These are phyloP conservation scores for Reticulascus tulasneorum DNA, from an alignment of 2,329 filamentous ascomycete species.

Conservation along the genomic window DNA sequence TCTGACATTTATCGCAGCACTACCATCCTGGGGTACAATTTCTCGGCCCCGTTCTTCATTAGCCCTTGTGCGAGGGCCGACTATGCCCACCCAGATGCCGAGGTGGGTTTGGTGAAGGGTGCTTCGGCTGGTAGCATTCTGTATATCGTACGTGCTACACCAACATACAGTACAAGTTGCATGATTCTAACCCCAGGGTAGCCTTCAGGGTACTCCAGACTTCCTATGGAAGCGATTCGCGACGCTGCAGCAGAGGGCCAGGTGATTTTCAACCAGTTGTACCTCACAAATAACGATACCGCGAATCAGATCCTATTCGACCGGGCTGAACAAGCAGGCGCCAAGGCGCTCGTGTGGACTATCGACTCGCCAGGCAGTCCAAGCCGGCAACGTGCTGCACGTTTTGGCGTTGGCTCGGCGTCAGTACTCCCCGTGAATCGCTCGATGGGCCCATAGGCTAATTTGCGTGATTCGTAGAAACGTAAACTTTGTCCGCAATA, in stretches of 20 bases:
- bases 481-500: too few species aligned
- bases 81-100: conserved; percentile 40
- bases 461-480: too few species aligned
- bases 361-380: conserved; percentile 35
- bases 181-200: conserved; percentile 7
- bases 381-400: conserved; percentile 35
- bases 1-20: conserved; percentile 26
- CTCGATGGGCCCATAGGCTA: too few species aligned
- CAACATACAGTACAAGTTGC: background rate
- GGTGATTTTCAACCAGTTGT: conserved; percentile 33
- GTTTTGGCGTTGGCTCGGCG: conserved; percentile 33
- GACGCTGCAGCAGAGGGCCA: conserved; percentile 30
- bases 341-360: conserved; percentile 33
- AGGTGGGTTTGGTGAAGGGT: conserved; percentile 46
- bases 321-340: conserved; percentile 26
- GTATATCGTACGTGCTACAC: conserved; percentile 34
- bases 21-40: conserved; percentile 49
- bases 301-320: conserved; percentile 25
- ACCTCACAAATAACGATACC: conserved; percentile 28
- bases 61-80: conserved; percentile 42
- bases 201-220: conserved; percentile 29
- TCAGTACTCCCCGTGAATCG: conserved; percentile 3
- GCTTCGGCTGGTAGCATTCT: conserved; percentile 45
- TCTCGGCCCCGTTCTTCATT: conserved; percentile 53
- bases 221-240: conserved; percentile 32